These are phyloP conservation scores for Russula sp. DNA, from an alignment of 768 basidiomycete species.

Conservation along the genomic window DNA sequence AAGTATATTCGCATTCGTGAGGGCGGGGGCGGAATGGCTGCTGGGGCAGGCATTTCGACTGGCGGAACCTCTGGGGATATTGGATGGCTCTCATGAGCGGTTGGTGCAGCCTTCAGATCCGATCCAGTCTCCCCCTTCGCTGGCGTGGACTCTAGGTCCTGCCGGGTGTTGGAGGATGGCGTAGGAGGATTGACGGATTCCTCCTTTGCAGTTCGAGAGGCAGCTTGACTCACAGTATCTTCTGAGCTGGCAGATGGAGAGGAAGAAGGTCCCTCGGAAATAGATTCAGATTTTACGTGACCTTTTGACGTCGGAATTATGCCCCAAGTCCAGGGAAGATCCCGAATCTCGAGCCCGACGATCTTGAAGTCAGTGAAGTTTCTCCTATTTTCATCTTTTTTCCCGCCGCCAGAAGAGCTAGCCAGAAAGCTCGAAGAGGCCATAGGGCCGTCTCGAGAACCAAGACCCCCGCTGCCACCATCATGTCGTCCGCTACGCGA, in stretches of 20 bases:
- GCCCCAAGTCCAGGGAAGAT: slow-evolving; percentile 87
- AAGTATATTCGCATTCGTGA: slow-evolving; percentile 89
- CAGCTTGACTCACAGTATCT: slow-evolving; percentile 4
- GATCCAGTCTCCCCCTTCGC: slow-evolving; percentile 1
- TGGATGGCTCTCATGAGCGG: neutral
- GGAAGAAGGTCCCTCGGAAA: slow-evolving; percentile 29
- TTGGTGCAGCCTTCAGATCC: slow-evolving; percentile 1
- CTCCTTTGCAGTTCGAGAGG: neutral
- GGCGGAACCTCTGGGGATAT: neutral
- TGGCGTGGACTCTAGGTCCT: neutral
- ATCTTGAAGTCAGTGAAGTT: slow-evolving; percentile 99
- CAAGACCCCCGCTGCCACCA: slow-evolving; percentile 29
- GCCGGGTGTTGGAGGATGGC: neutral
- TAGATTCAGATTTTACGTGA: slow-evolving; percentile 23
- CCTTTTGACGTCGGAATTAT: slow-evolving; percentile 33
- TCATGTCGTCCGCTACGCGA: slow-evolving; percentile 37
- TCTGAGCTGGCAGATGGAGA: slow-evolving; percentile 27
- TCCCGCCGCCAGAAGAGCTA: slow-evolving; percentile 38
- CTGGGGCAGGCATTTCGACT: slow-evolving; percentile 24
- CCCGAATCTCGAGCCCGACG: slow-evolving; percentile 77
- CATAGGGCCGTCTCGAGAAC: slow-evolving; percentile 39
- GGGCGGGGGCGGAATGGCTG: slow-evolving; percentile 41
- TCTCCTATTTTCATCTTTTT: slow-evolving; percentile 82
- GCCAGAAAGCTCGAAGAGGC: slow-evolving; percentile 19
- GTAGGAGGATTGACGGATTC: slow-evolving; percentile 8